These are phyloP conservation scores for Luffa acutangula DNA, from an alignment of 306 rosid genomes.

Conservation along the genomic window DNA sequence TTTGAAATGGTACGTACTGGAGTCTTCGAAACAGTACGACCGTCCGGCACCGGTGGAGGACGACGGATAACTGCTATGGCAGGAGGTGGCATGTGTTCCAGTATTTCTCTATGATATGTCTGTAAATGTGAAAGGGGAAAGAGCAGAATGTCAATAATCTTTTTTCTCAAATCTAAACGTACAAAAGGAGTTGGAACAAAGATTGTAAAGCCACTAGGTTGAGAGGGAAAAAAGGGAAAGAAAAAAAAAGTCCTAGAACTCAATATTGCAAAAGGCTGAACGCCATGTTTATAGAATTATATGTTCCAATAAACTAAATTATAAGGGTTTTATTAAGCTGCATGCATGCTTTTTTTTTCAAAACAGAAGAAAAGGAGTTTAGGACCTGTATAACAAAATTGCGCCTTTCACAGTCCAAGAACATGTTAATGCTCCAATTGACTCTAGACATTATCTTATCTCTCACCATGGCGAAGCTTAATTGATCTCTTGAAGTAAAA, in stretches of 20 bases:
- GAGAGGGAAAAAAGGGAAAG: background rate
- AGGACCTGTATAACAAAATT: slow-evolving; percentile 86
- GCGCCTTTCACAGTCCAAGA: slow-evolving; percentile 91
- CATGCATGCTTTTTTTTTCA: background rate
- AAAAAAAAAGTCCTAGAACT: background rate
- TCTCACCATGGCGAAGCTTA: slow-evolving; percentile 86
- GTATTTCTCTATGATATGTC: slow-evolving; percentile 71
- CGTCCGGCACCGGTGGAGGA: slow-evolving; percentile 19
- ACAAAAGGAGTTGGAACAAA: background rate
- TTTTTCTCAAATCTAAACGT: background rate
- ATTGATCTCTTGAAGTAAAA: slow-evolving; percentile 91
- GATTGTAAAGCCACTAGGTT: background rate
- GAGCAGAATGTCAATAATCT: background rate
- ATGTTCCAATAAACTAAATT: background rate
- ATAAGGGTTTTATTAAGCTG: background rate
- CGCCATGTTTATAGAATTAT: background rate
- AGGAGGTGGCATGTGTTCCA: slow-evolving; percentile 74
- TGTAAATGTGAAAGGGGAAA: slow-evolving; percentile 19
- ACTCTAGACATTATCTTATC: slow-evolving; percentile 74
- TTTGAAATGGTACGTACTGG: slow-evolving; percentile 12
- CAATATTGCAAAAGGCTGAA: background rate
- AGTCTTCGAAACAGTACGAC: slow-evolving; percentile 17
- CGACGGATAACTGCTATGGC: slow-evolving; percentile 7
- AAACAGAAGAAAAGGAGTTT: slow-evolving; percentile 2
- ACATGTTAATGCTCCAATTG: slow-evolving; percentile 73